These are phyloP conservation scores for Crithidia fasciculata DNA, from an alignment of 208 protist species.

Conservation along the genomic window DNA sequence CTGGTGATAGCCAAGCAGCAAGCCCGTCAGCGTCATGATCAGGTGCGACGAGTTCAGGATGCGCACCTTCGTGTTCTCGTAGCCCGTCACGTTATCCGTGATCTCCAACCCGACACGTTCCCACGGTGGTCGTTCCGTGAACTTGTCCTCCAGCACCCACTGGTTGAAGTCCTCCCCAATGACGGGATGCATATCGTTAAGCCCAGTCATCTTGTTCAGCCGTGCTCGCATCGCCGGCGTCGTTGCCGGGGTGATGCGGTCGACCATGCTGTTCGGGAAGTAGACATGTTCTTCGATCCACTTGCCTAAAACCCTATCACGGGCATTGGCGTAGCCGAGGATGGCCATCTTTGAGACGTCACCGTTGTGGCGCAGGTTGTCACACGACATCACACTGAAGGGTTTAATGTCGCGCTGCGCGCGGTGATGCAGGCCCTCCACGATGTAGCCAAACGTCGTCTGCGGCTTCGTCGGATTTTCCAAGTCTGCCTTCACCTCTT, in stretches of 20 bases:
- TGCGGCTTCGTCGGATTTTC: constrained; percentile 17
- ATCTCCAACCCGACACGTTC: constrained; percentile 35
- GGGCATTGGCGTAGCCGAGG: constrained; percentile 32
- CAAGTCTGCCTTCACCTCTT: constrained; percentile 23
- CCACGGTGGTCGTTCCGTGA: constrained; percentile 32
- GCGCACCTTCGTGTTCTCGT: neutral
- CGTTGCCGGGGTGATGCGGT: constrained; percentile 42
- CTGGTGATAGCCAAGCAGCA: too few relatives aligned
- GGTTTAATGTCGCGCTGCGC: constrained; percentile 13
- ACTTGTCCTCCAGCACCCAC: constrained; percentile 48
- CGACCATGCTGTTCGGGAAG: constrained; percentile 41
- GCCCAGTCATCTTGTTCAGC: constrained; percentile 26
- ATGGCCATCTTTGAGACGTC: constrained; percentile 39
- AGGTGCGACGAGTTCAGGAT: too few relatives aligned
- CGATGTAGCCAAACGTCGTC: constrained; percentile 44
- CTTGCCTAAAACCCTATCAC: constrained; percentile 10
- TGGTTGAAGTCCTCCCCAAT: constrained; percentile 46
- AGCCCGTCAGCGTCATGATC: too few relatives aligned
- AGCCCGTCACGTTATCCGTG: constrained; percentile 32
- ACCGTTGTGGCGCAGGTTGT: constrained; percentile 49
- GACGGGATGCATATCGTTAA: constrained; percentile 33
- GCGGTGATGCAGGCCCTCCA: constrained; percentile 35
- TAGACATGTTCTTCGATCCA: constrained; percentile 32
- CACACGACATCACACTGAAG: constrained; percentile 55
- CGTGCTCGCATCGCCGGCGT: constrained; percentile 27